These are phyloP conservation scores for Phytophthora uliginosa DNA, from an alignment of 352 stramenopile species.

Conservation along the genomic window DNA sequence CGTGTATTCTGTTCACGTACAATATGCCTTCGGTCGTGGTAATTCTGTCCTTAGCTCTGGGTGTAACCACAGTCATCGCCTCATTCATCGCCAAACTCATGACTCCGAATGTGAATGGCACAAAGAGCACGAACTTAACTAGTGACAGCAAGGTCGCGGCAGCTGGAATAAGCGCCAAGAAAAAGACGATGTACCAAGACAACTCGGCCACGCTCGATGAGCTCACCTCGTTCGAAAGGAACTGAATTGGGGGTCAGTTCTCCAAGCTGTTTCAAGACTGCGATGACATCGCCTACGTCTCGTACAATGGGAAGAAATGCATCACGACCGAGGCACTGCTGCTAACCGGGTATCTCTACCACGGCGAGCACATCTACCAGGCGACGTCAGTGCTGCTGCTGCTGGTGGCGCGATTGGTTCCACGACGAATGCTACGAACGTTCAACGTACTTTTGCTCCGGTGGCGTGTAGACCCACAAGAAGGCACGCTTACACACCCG, in stretches of 20 bases:
- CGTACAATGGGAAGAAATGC: slow-evolving; percentile 18
- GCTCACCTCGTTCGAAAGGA: slow-evolving; percentile 20
- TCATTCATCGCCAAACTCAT: slow-evolving; percentile 9
- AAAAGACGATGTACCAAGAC: neutral
- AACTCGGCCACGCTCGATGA: neutral
- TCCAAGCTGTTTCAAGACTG: slow-evolving; percentile 13
- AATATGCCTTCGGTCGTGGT: slow-evolving; percentile 12
- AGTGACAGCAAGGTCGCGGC: neutral
- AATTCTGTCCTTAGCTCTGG: slow-evolving; percentile 12
- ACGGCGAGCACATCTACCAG: slow-evolving; percentile 29
- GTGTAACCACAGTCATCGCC: neutral
- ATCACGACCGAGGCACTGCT: slow-evolving; percentile 13
- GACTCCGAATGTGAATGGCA: neutral
- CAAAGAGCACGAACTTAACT: neutral
- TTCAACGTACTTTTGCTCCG: slow-evolving; percentile 32
- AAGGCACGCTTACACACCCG: slow-evolving; percentile 9
- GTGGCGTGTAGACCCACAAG: slow-evolving; percentile 22
- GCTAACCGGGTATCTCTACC: slow-evolving; percentile 26
- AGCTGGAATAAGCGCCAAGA: neutral
- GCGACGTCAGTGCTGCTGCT: slow-evolving; percentile 21
- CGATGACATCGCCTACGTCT: slow-evolving; percentile 20
- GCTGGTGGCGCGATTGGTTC: slow-evolving; percentile 16
- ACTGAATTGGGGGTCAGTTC: slow-evolving; percentile 23
- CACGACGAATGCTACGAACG: slow-evolving; percentile 20
- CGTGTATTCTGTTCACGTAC: slow-evolving; percentile 29